Percentiles rank a stretch among this genome's conserved stretches.
Evolutionary conservation across 2,329 filamentous ascomycete species (phyloP).

Genomic region (Ophiostoma ulmi): DNA sequence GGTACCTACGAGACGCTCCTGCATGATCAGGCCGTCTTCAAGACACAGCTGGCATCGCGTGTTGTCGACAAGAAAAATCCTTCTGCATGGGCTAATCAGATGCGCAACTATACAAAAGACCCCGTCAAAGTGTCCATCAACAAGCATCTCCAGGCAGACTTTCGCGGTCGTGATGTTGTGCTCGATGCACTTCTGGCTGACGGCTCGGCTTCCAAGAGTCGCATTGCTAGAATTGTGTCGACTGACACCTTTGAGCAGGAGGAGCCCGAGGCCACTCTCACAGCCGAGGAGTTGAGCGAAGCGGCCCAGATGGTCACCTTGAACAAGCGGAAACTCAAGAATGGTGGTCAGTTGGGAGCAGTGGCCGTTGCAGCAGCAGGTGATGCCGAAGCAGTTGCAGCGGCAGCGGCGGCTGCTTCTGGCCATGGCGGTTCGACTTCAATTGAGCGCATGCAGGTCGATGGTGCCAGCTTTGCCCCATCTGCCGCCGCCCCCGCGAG

Average conservation of each 20-base stretch:
- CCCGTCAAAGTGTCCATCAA: slow-evolving; percentile 49
- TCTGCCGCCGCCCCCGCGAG: background rate
- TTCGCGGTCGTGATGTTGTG: slow-evolving; percentile 58
- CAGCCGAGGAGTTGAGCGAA: slow-evolving; percentile 55
- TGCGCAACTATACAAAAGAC: slow-evolving; percentile 53
- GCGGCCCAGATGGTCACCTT: slow-evolving; percentile 41
- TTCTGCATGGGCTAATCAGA: slow-evolving; percentile 57
- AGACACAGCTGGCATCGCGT: slow-evolving; percentile 69
- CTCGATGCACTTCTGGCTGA: slow-evolving; percentile 45
- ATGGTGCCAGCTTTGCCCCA: slow-evolving; percentile 9
- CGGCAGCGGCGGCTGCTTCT: background rate
- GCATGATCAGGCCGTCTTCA: slow-evolving; percentile 72
- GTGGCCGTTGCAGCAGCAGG: background rate
- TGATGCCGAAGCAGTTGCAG: background rate
- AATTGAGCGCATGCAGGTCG: slow-evolving; percentile 12
- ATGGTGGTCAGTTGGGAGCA: background rate
- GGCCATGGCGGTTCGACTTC: background rate
- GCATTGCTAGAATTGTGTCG: slow-evolving; percentile 55
- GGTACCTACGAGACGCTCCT: slow-evolving; percentile 75
- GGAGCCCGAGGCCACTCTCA: slow-evolving; percentile 55
- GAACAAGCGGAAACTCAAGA: slow-evolving; percentile 20
- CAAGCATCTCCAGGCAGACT: slow-evolving; percentile 44
- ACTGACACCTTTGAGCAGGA: slow-evolving; percentile 71
- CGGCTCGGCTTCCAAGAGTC: slow-evolving; percentile 34
- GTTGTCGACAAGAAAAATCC: slow-evolving; percentile 82